phyloP scores from a whole-genome alignment of 768 basidiomycete species.

The Lactifluus volemus region DNA sequence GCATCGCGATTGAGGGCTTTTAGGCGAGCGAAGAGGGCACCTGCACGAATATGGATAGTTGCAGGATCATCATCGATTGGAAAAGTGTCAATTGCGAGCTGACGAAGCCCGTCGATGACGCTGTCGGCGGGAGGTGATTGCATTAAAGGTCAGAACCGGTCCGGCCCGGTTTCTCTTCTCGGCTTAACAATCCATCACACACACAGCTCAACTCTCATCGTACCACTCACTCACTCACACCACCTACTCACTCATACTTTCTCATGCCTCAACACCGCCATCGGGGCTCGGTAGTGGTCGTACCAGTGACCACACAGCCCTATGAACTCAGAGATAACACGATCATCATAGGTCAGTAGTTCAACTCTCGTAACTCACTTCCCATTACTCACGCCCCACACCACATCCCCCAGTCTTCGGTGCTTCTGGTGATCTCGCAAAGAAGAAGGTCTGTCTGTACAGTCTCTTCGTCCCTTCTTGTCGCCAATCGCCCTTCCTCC shows the following conservation, averaged over 20 bases:
- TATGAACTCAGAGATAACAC: slow-evolving; percentile 81
- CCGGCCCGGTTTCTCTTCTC: neutral
- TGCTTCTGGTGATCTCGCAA: slow-evolving; percentile 94
- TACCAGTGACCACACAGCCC: slow-evolving; percentile 69
- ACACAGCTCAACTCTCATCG: neutral
- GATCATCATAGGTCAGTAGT: slow-evolving; percentile 67
- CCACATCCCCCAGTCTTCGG: slow-evolving; percentile 59
- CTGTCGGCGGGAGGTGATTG: slow-evolving; percentile 31
- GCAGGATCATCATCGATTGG: slow-evolving; percentile 43
- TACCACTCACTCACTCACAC: neutral
- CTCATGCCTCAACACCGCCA: slow-evolving; percentile 8
- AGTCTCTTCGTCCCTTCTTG: neutral
- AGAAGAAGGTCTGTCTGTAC: slow-evolving; percentile 73
- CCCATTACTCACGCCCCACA: slow-evolving; percentile 5
- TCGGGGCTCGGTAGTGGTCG: slow-evolving; percentile 72
- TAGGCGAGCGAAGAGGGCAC: slow-evolving; percentile 70
- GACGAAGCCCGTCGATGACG: slow-evolving; percentile 53
- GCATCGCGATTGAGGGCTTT: slow-evolving; percentile 71
- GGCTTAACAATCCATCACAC: neutral
- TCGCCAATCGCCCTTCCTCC: neutral
- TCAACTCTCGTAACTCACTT: neutral
- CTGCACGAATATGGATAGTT: slow-evolving; percentile 53
- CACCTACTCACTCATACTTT: no score
- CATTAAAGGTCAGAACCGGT: neutral
- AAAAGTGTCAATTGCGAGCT: slow-evolving; percentile 44